phyloP scores from a whole-genome alignment of 169 alveolate genomes.

The Cryptosporidium xiaoi region DNA sequence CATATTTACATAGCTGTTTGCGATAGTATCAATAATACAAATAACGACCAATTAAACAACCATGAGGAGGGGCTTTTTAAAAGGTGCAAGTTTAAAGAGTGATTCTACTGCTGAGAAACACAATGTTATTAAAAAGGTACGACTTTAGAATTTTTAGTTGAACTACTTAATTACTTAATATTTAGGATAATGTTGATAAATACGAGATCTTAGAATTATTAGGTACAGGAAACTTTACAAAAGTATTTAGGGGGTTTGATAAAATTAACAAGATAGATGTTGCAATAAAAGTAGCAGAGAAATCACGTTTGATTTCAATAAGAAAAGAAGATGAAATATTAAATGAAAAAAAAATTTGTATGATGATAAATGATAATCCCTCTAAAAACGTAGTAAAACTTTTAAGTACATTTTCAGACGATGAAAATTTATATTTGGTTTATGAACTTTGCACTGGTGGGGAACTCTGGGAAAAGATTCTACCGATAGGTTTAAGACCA shows the following conservation, averaged over 20 bases:
- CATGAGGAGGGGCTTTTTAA: slow-evolving; percentile 63
- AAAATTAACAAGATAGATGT: slow-evolving; percentile 3
- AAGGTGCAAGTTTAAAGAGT: not conserved
- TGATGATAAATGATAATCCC: not conserved
- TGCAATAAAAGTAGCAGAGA: slow-evolving; percentile 56
- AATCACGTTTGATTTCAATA: slow-evolving; percentile 26
- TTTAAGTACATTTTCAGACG: slow-evolving; percentile 34
- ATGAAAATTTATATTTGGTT: slow-evolving; percentile 24
- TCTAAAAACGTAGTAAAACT: slow-evolving; percentile 17
- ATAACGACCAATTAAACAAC: not conserved
- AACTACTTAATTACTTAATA: not conserved
- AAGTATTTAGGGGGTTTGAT: slow-evolving; percentile 54
- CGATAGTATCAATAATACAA: too few species aligned
- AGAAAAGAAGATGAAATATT: slow-evolving; percentile 55
- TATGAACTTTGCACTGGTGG: slow-evolving; percentile 46
- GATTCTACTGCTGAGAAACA: not conserved
- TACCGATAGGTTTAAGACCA: slow-evolving; percentile 58
- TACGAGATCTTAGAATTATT: slow-evolving; percentile 26
- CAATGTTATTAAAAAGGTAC: slow-evolving; percentile 19
- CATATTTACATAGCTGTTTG: too few species aligned
- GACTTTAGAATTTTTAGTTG: not conserved
- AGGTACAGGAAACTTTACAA: slow-evolving; percentile 66
- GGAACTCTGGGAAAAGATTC: slow-evolving; percentile 53
- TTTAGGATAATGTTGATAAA: too few species aligned
- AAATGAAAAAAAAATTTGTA: slow-evolving; percentile 56